Evolutionary conservation across 2,329 filamentous ascomycete species (phyloP), one percentile per base, ranked within the genome.

Genomic region (Cercospora sp.): DNA sequence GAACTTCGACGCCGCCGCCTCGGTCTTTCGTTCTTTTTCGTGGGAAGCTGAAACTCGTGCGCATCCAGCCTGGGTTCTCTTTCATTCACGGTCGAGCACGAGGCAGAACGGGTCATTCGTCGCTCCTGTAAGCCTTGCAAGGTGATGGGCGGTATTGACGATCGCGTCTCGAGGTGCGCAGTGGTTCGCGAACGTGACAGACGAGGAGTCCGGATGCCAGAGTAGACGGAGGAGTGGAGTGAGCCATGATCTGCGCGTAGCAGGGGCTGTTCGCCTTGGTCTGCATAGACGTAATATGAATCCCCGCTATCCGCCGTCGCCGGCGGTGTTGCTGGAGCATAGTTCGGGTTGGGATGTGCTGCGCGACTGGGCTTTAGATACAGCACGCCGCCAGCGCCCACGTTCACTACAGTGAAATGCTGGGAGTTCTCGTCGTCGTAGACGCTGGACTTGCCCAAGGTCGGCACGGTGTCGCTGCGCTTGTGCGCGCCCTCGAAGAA

Each of bases 21-120:
- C 16, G 69, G 70, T 58, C 69, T 62, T 60, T 71, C 72, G 51
- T 71, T 72, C 53, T 75, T 73, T 59, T 73, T 63, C 39, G 72
- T 68, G 20, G 69, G 63, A 5, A 76, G 42, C 26, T 74, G 70
- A 31, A 76, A 73, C 36, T 76, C 75, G 45, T 70, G 69, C 30
- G 71, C 67, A 45, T 75, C 72, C 58, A 72, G 63, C 9, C 76
- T 73, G 53, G 79, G 79, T 36, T 77, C 76, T 48, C 84, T 82
- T 71, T 93, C 91, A 23, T 88, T 89, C 33, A 91, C 81, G 3
- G 90, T 93, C 31, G 91, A 92, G 74, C 92, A 90, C 0, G 92
- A 95, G 73, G 90, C 82, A 12, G 90, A 88, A 67, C 90, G 87
- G 65, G 86, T 85, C 51, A 70, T 62, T 48, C 74, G 68, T 39